phyloP scores from a whole-genome alignment of 306 rosid species.

The Begonia loranthoides region DNA sequence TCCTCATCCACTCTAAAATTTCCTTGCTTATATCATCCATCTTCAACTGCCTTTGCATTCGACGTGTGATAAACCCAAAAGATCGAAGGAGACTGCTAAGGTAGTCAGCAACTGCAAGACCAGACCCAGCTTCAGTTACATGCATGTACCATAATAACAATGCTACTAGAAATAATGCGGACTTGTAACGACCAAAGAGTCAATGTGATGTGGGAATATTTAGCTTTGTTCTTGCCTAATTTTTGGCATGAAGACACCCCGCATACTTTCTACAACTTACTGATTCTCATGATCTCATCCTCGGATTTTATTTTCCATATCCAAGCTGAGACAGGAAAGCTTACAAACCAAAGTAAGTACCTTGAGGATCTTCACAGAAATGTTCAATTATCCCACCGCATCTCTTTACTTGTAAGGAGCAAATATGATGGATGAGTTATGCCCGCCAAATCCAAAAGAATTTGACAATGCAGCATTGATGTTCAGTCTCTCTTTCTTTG shows the following conservation, averaged over 20 bases:
- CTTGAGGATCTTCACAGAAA: not conserved
- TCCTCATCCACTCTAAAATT: no score
- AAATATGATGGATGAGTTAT: conserved; percentile 85
- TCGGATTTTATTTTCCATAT: not conserved
- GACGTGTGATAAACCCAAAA: no score
- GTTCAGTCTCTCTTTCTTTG: conserved; percentile 73
- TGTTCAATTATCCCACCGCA: not conserved
- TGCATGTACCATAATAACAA: not conserved
- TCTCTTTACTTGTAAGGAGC: conserved; percentile 55
- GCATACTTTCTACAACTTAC: not conserved
- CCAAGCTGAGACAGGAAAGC: not conserved
- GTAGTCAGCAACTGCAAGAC: not conserved
- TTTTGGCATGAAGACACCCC: no score
- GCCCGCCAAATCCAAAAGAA: conserved; percentile 96
- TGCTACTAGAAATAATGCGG: not conserved
- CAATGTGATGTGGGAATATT: not conserved
- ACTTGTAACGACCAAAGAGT: no score
- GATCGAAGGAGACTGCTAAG: not conserved
- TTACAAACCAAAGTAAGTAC: not conserved
- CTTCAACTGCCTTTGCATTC: no score
- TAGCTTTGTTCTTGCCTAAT: not conserved
- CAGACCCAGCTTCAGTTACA: not conserved
- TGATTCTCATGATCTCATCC: not conserved
- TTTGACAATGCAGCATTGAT: conserved; percentile 89
- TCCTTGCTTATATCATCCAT: no score